Base-by-base conservation (phyloP, 2,329 filamentous ascomycete species). In the Emergomyces africanus region DNA sequence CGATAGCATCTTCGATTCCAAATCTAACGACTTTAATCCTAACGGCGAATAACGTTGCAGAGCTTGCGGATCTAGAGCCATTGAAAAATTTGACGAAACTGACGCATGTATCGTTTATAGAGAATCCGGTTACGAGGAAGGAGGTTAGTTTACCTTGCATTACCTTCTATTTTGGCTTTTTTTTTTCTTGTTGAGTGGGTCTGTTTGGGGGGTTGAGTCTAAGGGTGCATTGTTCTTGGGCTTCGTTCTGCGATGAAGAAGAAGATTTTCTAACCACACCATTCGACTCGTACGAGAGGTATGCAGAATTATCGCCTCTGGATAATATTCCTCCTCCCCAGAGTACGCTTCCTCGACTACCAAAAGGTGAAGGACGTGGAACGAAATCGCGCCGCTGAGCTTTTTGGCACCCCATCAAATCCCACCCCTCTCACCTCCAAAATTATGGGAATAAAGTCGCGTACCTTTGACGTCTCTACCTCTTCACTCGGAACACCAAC, bases 51-150 rank as follows among this genome's bases (percentile, higher is more conserved):
- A 86, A 87, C 69, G 72, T 99, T 64, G 75, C 78, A 39, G 91
- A 97, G 78, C 78, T 99, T 69, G 87, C 88, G 53, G 94, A 99
- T 72, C 72, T 97, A 61, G 91, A 96, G 68, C 81, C 86, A n/a
- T 76, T 99, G 66, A 81, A 79, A 33, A 79, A 79, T 23, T 86
- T 95, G 67, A 70, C 77, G 59, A 80, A 81, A 60, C 74, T 99
- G 72, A 90, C 86, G 60, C 90, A 96, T 74, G 72, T 99, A 67
- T 84, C 88, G 44, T 72, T 97, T 70, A 71, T 87, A 59, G 91
- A 95, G 62, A 97, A 97, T 71, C 92, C 94, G 0, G 88, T 97
- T 8, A 84, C 88, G 28, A 88, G 87, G 78, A 95, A 92, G 76
- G 91, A 97, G 84, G 91, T 95, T 71, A 66, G 86, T 75, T n/a